Base-by-base conservation (phyloP, 148 eudicot species). In the Linanthus parryae region DNA sequence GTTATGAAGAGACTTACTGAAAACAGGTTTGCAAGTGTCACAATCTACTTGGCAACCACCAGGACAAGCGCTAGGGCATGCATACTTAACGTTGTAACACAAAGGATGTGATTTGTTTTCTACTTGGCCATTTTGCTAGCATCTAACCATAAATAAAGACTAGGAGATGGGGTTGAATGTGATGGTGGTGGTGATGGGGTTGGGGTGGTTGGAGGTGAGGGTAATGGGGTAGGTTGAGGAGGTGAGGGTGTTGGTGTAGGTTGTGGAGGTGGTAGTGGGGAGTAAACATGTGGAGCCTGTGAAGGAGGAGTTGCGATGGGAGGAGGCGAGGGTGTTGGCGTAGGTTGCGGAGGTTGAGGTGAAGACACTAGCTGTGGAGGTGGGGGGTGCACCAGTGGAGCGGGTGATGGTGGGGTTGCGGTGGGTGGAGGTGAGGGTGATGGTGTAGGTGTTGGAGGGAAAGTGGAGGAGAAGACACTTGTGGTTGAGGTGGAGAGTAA, bases 11-110 rank as follows among this genome's bases (percentile, higher is more conserved):
- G 24, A 56, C 76, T 67, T 56, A 71, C 76, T 40, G 45, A 76
- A 75, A 34, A 67, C 76, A 25, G 81, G 76, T 18, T 73, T 71
- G 62, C 81, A 75, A 22, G 79, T 68, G 63, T 55, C 70, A 27
- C 78, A 73, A 50, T 73, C 70, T 27, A 73, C 67, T 55, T 71
- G 64, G 52, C 77, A 76, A 2, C 28, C 13, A 20, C 38, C 35
- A 1, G 58, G 66, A 27, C 70, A 71, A 50, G 52, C 45, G 25
- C 28, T 47, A 13, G 70, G 75, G 38, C 70, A 65, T 1, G 19
- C 61, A 15, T 71, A 67, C 37, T 66, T 63, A 61, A 8, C 16
- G 44, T 23, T 28, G 29, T 71, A 67, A 58, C 77, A 71, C 24
- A 29, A 13, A 2, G 65, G 55, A 40, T 56, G 72, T n/a, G 27